A percentile compares a stretch with the other conserved stretches of the same genome.
Conservation (phyloP, 192 early-diverging fungal species). For the Chytriomyces sp. region DNA sequence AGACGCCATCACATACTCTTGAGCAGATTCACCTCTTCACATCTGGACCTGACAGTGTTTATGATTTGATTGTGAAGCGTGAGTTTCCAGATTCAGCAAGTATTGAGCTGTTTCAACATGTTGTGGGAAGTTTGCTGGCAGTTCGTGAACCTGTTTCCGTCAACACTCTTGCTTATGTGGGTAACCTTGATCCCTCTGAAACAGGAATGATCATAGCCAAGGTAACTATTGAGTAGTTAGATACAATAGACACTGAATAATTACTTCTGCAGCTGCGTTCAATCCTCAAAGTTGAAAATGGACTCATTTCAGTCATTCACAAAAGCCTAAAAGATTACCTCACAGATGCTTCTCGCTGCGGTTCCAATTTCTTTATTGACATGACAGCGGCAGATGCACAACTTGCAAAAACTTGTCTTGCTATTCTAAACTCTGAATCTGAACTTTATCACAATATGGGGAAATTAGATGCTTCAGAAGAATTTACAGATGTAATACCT, state of each 20-base stretch:
- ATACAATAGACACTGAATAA: neutral
- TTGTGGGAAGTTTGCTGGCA: neutral
- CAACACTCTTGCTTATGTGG: neutral
- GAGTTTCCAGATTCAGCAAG: neutral
- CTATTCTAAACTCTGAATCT: neutral
- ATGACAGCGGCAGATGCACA: neutral
- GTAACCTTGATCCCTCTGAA: neutral
- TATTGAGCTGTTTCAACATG: neutral
- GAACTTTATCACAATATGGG: neutral
- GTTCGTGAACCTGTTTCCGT: conserved; percentile 9
- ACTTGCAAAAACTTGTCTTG: neutral
- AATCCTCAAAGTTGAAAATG: conserved; percentile 9
- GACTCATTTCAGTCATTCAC: conserved; percentile 7
- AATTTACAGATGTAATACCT: neutral
- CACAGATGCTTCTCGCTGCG: neutral
- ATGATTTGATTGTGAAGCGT: neutral
- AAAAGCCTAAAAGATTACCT: conserved; percentile 6
- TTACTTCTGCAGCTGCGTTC: neutral
- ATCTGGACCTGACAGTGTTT: conserved; percentile 4
- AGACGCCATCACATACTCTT: neutral
- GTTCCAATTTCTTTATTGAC: neutral
- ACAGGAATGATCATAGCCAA: conserved; percentile 2
- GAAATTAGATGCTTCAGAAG: neutral
- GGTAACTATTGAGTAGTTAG: neutral
- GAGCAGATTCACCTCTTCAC: neutral